Percentiles rank a stretch among this genome's conserved stretches.
Conservation (phyloP, 441 rosid genomes). For the Sinapis alba region DNA sequence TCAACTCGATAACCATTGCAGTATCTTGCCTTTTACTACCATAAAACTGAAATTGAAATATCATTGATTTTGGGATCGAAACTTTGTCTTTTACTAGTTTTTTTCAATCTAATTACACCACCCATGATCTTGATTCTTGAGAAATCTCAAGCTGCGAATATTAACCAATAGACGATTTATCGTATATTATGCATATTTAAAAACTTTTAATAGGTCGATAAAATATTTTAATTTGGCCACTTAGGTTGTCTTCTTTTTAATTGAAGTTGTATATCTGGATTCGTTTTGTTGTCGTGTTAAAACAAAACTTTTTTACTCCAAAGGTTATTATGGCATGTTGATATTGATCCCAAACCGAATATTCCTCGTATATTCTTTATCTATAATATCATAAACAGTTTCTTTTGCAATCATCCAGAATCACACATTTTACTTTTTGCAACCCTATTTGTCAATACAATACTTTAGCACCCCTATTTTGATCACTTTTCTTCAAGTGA, state of each 20-base stretch:
- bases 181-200: background rate
- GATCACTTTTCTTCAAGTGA: conserved; percentile 3
- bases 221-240: background rate
- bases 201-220: background rate
- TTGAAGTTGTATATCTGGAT: background rate
- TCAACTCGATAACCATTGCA: background rate
- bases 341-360: conserved; percentile 20
- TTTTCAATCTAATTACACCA: background rate
- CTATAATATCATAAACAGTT: conserved; percentile 4
- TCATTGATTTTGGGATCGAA: background rate
- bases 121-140: background rate
- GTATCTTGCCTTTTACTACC: conserved; percentile 1
- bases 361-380: conserved; percentile 28
- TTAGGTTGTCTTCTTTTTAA: background rate
- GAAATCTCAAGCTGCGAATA: background rate
- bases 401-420: conserved; percentile 18
- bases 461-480: background rate
- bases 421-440: conserved; percentile 25
- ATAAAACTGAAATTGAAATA: background rate
- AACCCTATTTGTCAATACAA: background rate
- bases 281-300: background rate
- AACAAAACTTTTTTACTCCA: background rate
- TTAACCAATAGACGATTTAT: background rate
- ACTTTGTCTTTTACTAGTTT: background rate
- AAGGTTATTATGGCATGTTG: conserved; percentile 3